Evolutionary conservation across 768 basidiomycete genomes (phyloP).

Genomic region (Suillus brevipes): DNA sequence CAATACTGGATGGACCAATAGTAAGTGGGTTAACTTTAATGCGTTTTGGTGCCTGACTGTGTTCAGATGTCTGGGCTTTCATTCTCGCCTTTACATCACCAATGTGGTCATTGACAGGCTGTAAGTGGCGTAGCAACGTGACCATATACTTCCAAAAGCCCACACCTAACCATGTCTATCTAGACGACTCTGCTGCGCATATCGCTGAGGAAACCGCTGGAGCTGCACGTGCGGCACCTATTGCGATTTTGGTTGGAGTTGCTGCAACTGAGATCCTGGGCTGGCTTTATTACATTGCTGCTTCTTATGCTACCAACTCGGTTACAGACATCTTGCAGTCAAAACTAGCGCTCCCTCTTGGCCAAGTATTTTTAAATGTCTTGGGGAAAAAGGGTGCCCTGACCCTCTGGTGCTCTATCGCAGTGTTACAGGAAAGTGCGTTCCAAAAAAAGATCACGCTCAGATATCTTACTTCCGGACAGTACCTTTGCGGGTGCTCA

Average conservation of each 20-base stretch:
- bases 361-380: conserved; percentile 40
- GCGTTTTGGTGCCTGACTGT: neutral
- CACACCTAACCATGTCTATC: neutral
- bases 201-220: conserved; percentile 47
- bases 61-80: conserved; percentile 25
- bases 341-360: conserved; percentile 40
- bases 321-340: conserved; percentile 35
- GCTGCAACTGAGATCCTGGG: conserved; percentile 40
- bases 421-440: conserved; percentile 41
- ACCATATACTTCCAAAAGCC: neutral
- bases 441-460: neutral
- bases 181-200: conserved; percentile 50
- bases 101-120: conserved; percentile 28
- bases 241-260: conserved; percentile 46
- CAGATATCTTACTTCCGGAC: neutral
- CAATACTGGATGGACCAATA: conserved; percentile 24
- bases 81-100: conserved; percentile 27
- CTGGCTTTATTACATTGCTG: conserved; percentile 43
- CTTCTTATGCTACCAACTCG: conserved; percentile 43
- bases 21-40: conserved; percentile 7
- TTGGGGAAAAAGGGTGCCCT: conserved; percentile 44
- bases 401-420: conserved; percentile 44
- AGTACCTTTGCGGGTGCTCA: conserved; percentile 46
- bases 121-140: conserved; percentile 8
- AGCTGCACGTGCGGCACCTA: conserved; percentile 43